These are phyloP conservation scores for Fagus sylvatica DNA, from an alignment of 306 rosid genomes.

Conservation along the genomic window DNA sequence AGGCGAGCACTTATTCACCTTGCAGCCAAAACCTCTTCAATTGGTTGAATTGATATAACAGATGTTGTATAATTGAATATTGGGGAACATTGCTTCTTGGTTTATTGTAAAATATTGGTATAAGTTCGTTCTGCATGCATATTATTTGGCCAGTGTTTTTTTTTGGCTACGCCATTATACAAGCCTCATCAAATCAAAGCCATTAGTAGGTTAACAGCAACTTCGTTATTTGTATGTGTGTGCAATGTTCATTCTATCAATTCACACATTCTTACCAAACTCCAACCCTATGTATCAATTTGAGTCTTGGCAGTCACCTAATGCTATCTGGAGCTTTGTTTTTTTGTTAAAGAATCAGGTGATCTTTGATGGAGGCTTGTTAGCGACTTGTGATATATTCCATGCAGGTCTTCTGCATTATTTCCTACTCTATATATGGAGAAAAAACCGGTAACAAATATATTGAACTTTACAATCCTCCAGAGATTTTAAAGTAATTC, in stretches of 20 bases:
- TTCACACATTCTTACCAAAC: neutral
- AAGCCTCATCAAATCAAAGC: neutral
- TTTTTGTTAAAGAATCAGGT: neutral
- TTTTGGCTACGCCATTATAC: too few species aligned
- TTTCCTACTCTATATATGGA: too few species aligned
- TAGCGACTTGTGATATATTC: too few species aligned
- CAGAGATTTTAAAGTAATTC: too few species aligned
- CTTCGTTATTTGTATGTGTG: neutral
- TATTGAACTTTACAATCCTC: too few species aligned
- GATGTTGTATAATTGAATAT: constrained; percentile 10
- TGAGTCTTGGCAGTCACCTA: too few species aligned
- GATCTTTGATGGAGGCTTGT: neutral
- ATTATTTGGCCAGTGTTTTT: neutral
- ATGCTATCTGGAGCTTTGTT: too few species aligned
- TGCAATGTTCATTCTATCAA: neutral
- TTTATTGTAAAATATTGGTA: constrained; percentile 1
- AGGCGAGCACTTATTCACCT: constrained; percentile 74
- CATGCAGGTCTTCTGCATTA: too few species aligned
- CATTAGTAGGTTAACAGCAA: neutral
- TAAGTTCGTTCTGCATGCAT: neutral
- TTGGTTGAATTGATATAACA: constrained; percentile 18
- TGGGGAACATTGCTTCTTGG: neutral
- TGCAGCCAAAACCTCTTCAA: constrained; percentile 68
- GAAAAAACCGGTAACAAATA: too few species aligned
- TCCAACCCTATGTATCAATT: too few species aligned